Conservation (phyloP, 495 filamentous ascomycete genomes). For the Aspergillus saccharolyticus region DNA sequence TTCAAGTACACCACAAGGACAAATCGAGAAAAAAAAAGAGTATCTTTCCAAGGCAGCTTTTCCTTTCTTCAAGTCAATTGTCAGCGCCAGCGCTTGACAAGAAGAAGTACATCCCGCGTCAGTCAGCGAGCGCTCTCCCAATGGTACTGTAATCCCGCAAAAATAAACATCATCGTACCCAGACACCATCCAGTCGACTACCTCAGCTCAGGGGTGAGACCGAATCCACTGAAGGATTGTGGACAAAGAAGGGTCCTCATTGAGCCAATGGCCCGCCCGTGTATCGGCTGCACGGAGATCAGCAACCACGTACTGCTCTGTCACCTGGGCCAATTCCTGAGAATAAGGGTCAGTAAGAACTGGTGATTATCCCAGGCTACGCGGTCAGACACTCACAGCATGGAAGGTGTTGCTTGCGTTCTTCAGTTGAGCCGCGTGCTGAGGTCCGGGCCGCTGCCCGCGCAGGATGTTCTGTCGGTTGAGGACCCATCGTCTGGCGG, state of each 20-base stretch:
- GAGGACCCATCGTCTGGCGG: slow-evolving; percentile 75
- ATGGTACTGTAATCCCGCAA: slow-evolving; percentile 9
- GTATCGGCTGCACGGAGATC: slow-evolving; percentile 61
- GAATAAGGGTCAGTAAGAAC: slow-evolving; percentile 4
- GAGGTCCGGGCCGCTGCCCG: slow-evolving; percentile 55
- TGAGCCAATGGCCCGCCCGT: slow-evolving; percentile 66
- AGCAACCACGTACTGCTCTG: slow-evolving; percentile 60
- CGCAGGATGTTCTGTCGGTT: slow-evolving; percentile 62
- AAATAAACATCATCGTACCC: slow-evolving; percentile 5
- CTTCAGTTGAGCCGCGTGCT: slow-evolving; percentile 55
- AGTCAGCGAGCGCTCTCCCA: slow-evolving; percentile 4
- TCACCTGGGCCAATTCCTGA: slow-evolving; percentile 64
- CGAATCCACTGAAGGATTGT: slow-evolving; percentile 43
- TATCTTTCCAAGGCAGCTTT: slow-evolving; percentile 5
- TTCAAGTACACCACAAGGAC: neutral
- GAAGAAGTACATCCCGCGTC: slow-evolving; percentile 13
- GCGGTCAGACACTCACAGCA: slow-evolving; percentile 46
- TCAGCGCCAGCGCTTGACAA: slow-evolving; percentile 18
- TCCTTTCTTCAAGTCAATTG: slow-evolving; percentile 3
- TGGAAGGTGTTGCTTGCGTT: slow-evolving; percentile 55
- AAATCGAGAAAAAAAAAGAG: slow-evolving; percentile 4
- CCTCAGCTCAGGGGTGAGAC: slow-evolving; percentile 26
- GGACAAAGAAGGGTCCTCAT: slow-evolving; percentile 59
- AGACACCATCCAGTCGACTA: neutral
- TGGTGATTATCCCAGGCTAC: neutral